phyloP scores from a whole-genome alignment of 2,329 filamentous ascomycete species.

The Raffaelea arxii region DNA sequence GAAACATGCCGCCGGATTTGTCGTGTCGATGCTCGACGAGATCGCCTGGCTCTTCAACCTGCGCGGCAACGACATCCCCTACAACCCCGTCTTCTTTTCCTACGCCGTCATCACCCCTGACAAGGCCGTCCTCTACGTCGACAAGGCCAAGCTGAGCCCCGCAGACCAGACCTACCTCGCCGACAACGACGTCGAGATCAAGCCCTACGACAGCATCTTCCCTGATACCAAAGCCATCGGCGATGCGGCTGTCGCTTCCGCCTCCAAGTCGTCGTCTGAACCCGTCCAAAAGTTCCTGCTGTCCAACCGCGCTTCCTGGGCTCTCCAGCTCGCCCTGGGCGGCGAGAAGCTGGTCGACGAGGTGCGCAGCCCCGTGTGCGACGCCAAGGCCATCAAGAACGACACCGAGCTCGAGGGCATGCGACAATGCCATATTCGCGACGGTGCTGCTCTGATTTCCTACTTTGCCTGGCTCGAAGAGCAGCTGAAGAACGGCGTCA shows the following conservation, averaged over 20 bases:
- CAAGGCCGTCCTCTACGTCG: constrained; percentile 72
- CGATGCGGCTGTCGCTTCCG: constrained; percentile 14
- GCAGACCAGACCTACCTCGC: constrained; percentile 62
- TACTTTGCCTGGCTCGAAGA: constrained; percentile 97
- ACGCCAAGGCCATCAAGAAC: constrained; percentile 93
- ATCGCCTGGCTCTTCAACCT: constrained; percentile 98
- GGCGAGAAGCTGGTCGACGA: constrained; percentile 82
- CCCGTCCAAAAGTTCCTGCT: constrained; percentile 87
- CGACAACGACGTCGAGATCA: constrained; percentile 59
- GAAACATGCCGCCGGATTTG: constrained; percentile 77
- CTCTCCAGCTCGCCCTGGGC: constrained; percentile 74
- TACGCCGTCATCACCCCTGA: constrained; percentile 80
- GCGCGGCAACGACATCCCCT: constrained; percentile 88
- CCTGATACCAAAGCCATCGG: constrained; percentile 61
- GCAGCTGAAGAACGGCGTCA: constrained; percentile 65
- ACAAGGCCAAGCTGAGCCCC: constrained; percentile 64
- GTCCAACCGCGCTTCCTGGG: constrained; percentile 89
- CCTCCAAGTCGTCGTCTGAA: no score
- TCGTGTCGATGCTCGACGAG: constrained; percentile 93
- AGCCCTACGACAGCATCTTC: constrained; percentile 77
- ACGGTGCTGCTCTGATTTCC: constrained; percentile 81
- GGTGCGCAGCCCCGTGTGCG: constrained; percentile 73
- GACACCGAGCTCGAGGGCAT: constrained; percentile 82
- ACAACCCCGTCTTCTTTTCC: constrained; percentile 97
- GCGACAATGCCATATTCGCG: constrained; percentile 85